These are phyloP conservation scores for Leishmania martiniquensis DNA, from an alignment of 208 protist species.

Conservation along the genomic window DNA sequence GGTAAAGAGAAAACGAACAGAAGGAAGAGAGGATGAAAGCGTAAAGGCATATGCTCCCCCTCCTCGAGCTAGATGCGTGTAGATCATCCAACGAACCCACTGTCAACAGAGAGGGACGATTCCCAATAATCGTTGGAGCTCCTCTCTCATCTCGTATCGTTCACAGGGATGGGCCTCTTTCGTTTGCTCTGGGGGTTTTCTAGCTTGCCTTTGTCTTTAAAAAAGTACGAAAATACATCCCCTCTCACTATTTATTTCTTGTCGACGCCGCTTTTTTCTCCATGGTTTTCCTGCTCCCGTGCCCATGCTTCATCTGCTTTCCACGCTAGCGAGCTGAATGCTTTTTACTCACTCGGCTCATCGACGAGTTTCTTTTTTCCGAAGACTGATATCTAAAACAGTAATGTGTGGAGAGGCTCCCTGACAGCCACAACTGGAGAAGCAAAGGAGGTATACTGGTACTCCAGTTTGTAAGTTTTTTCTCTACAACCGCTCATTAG, in stretches of 20 bases:
- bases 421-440: neutral
- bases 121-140: neutral
- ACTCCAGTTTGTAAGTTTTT: constrained; percentile 1
- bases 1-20: neutral
- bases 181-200: neutral
- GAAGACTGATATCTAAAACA: neutral
- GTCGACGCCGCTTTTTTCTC: constrained; percentile 2
- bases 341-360: neutral
- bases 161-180: neutral
- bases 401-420: neutral
- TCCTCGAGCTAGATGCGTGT: neutral
- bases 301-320: neutral
- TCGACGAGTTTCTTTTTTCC: neutral
- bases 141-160: neutral
- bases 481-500: neutral
- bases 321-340: constrained; percentile 2
- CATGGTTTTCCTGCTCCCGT: constrained; percentile 2
- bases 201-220: constrained; percentile 12
- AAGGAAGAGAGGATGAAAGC: neutral
- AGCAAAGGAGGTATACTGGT: neutral
- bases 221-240: no score
- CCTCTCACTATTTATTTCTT: neutral
- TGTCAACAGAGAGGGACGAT: neutral
- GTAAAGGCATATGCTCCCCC: neutral
- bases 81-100: neutral